Evolutionary conservation across 139 green algal species (phyloP), one percentile per base, ranked within the genome.

Genomic region (Tetradesmus obliquus): DNA sequence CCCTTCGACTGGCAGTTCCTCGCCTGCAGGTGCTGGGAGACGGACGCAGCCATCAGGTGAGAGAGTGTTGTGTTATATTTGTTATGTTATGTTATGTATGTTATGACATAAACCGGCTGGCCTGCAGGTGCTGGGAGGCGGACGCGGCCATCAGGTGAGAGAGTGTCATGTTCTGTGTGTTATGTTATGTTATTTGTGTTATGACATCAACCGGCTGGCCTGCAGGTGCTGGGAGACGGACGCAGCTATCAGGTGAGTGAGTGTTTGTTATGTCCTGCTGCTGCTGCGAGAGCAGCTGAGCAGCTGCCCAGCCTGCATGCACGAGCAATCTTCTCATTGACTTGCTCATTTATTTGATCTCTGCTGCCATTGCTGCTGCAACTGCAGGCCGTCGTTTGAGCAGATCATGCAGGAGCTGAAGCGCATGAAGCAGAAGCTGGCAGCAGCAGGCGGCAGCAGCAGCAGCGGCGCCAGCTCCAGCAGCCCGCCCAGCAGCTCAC

Each of bases 191-290:
- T 9, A 53, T 17, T 17, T 17, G 22, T 1, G 15, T 24, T 83
- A 13, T 17, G 8, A 83, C 13, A 24, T 22, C 19, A 83, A 20
- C 15, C 8, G 76, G 76, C 88, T 95, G 57, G 91, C 90, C 1
- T 94, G 86, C 90, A 71, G 93, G 62, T 95, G 93, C 93, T 95
- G 93, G 93, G 92, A 95, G 91, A 93, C 58, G 60, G 91, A 94
- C 84, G 17, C 90, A 5, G 80, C 90, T 79, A 93, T 94, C 24
- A 87, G 92, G 89, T 91, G 24, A 13, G 79, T 22, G 79, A 32
- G 54, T 45, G 32, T 45, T 45, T 60, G 13, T 72, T 45, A 45
- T 45, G 32, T 45, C 24, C 7, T 17, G 80, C 24, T 7, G 13
- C 45, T 85, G 80, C 80, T 60, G 80, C 13, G 19, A 10, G 20